Conservation (phyloP, 2,329 filamentous ascomycete species). For the Colletotrichum spaethianum region DNA sequence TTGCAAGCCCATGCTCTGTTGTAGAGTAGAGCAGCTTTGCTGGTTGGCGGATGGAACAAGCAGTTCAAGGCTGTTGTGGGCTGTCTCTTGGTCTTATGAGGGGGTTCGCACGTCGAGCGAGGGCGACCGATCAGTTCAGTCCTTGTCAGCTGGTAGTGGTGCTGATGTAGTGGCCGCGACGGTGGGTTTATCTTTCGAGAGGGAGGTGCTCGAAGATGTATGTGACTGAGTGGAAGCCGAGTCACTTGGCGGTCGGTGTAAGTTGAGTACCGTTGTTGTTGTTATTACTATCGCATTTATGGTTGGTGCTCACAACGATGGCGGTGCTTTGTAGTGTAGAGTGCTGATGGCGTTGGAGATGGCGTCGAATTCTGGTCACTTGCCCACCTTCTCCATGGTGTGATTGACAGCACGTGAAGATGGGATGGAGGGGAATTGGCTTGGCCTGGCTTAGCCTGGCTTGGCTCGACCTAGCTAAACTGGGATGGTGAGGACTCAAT, state of each 20-base stretch:
- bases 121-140: not conserved
- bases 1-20: not conserved
- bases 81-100: not conserved
- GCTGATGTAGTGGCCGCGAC: not conserved
- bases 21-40: not conserved
- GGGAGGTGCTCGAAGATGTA: not conserved
- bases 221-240: not conserved
- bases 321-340: not conserved
- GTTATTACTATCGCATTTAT: not conserved
- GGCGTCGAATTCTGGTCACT: conserved; percentile 21
- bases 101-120: too few relatives aligned
- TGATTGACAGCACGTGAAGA: conserved; percentile 31
- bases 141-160: not conserved
- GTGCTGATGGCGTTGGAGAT: conserved; percentile 10
- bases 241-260: not conserved
- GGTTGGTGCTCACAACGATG: not conserved
- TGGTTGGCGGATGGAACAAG: too few relatives aligned
- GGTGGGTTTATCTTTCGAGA: too few relatives aligned
- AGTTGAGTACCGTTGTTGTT: not conserved
- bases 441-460: not conserved
- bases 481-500: not conserved
- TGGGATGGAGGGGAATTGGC: not conserved
- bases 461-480: not conserved
- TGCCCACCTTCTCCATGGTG: conserved; percentile 5
- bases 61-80: not conserved